Base-by-base conservation (phyloP, 1,284 basidiomycete species). In the Polyporus tsugae region DNA sequence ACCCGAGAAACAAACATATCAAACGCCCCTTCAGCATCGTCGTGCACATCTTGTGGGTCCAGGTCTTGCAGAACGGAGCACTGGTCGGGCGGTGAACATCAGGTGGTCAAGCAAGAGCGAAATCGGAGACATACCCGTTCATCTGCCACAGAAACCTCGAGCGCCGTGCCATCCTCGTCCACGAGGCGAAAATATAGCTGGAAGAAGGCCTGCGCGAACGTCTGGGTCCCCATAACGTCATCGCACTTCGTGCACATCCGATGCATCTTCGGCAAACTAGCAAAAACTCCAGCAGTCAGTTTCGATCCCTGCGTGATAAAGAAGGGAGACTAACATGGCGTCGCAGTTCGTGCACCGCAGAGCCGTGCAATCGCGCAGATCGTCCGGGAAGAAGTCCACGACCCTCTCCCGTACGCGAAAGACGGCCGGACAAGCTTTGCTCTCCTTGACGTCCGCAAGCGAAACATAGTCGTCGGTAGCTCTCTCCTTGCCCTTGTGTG, bases 381-480 rank as follows among this genome's bases (percentile, higher is more conserved):
- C 74, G 53, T 83, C 78, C 0, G 91, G 91, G 71, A 81, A 85
- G 74, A 87, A 90, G 74, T 89, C 87, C 7, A 86, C 75, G 4
- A 86, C 82, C 25, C 84, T 85, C 6, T 86, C 90, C 13, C 80
- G 72, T 22, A 91, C 76, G 38, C 77, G 82, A 70, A 84, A 87
- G 65, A 79, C 81, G 33, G 75, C 78, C 9, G 83, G 82, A 60
- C 78, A 81, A 44, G 76, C 75, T 2, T 78, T 70, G 55, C 72
- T 76, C 1, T 72, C 74, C 22, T 80, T 72, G 35, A 88, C 76
- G 70, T 86, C 80, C 63, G 80, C 75, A 66, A 89, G 81, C 2
- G 81, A 81, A 55, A 62, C 69, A 67, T 75, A 61, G 61, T 65
- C 58, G 49, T 64, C 38, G 11, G 29, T 36, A n/a, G 67, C 61